Conservation (phyloP, 2,329 filamentous ascomycete genomes). For the Microcera coccophila region DNA sequence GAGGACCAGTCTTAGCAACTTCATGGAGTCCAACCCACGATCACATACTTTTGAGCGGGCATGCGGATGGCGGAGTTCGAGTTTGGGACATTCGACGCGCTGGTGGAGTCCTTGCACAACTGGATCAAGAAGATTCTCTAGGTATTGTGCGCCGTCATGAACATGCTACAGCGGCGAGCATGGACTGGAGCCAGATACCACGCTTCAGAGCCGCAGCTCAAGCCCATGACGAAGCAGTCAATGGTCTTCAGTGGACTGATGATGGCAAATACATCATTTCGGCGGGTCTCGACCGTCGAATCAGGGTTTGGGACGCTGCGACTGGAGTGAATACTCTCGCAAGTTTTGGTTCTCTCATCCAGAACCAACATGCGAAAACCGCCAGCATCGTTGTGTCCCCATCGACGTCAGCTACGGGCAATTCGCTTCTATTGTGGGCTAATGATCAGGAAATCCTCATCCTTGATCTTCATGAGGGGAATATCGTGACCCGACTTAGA, state of each 20-base stretch:
- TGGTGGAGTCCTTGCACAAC: slow-evolving; percentile 67
- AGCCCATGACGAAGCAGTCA: slow-evolving; percentile 79
- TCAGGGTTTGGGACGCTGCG: slow-evolving; percentile 81
- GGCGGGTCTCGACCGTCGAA: slow-evolving; percentile 75
- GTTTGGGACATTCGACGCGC: slow-evolving; percentile 86
- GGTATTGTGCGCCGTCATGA: slow-evolving; percentile 53
- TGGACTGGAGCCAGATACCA: slow-evolving; percentile 28
- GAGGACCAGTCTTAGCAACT: slow-evolving; percentile 63
- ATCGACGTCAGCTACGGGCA: slow-evolving; percentile 49
- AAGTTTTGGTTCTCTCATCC: slow-evolving; percentile 78
- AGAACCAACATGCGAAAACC: slow-evolving; percentile 64
- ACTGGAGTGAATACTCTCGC: slow-evolving; percentile 83
- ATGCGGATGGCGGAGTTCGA: slow-evolving; percentile 77
- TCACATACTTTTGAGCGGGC: slow-evolving; percentile 76
- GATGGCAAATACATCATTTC: slow-evolving; percentile 74
- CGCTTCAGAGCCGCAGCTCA: slow-evolving; percentile 50
- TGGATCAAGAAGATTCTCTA: slow-evolving; percentile 80
- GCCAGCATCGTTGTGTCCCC: slow-evolving; percentile 63
- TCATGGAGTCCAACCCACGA: slow-evolving; percentile 81
- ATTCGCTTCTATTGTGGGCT: slow-evolving; percentile 73
- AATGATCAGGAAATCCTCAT: slow-evolving; percentile 77
- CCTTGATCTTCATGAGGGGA: slow-evolving; percentile 75
- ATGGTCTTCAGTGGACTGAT: slow-evolving; percentile 80
- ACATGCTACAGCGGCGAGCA: slow-evolving; percentile 30
- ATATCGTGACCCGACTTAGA: slow-evolving; percentile 65